A percentile compares a stretch with the other conserved stretches of the same genome.
Conservation (phyloP, 2,329 filamentous ascomycete genomes). For the Ophiostoma angusticollis region DNA sequence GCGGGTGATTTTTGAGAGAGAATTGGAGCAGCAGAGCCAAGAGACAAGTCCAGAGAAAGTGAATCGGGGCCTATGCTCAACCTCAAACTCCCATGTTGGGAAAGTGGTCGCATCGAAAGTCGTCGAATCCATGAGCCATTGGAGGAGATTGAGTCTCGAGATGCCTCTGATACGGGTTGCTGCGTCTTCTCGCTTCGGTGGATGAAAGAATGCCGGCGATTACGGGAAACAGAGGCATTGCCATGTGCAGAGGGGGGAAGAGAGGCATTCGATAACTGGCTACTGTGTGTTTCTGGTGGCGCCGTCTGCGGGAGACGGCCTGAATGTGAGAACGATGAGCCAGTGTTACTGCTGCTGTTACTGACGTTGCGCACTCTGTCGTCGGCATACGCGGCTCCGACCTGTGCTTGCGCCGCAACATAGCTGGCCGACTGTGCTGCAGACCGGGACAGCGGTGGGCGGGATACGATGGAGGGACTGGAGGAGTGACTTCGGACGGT, state of each 20-base stretch:
- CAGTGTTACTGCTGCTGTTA: slow-evolving; percentile 17
- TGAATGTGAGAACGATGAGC: slow-evolving; percentile 13
- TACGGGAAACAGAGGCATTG: slow-evolving; percentile 26
- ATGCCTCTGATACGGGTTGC: slow-evolving; percentile 29
- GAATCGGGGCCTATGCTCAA: slow-evolving; percentile 55
- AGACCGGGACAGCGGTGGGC: slow-evolving; percentile 25
- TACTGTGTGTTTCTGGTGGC: slow-evolving; percentile 13
- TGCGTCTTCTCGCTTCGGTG: slow-evolving; percentile 26
- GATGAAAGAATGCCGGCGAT: slow-evolving; percentile 31
- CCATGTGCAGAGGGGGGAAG: slow-evolving; percentile 25
- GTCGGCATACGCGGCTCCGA: not conserved
- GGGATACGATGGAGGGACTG: slow-evolving; percentile 3
- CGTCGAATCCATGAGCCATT: slow-evolving; percentile 61
- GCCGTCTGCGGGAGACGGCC: slow-evolving; percentile 5
- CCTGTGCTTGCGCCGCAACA: slow-evolving; percentile 16
- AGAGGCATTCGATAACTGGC: slow-evolving; percentile 19
- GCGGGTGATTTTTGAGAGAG: slow-evolving; percentile 25
- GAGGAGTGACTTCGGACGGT: slow-evolving; percentile 10
- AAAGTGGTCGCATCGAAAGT: slow-evolving; percentile 52
- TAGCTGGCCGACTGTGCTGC: slow-evolving; percentile 29
- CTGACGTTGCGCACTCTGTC: slow-evolving; percentile 18
- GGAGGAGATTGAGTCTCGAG: slow-evolving; percentile 46
- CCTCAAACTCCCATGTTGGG: slow-evolving; percentile 49
- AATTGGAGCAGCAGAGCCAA: slow-evolving; percentile 55
- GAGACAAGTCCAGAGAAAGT: slow-evolving; percentile 51